phyloP scores from a whole-genome alignment of 2,329 filamentous ascomycete genomes.

The Aureobasidium musti region DNA sequence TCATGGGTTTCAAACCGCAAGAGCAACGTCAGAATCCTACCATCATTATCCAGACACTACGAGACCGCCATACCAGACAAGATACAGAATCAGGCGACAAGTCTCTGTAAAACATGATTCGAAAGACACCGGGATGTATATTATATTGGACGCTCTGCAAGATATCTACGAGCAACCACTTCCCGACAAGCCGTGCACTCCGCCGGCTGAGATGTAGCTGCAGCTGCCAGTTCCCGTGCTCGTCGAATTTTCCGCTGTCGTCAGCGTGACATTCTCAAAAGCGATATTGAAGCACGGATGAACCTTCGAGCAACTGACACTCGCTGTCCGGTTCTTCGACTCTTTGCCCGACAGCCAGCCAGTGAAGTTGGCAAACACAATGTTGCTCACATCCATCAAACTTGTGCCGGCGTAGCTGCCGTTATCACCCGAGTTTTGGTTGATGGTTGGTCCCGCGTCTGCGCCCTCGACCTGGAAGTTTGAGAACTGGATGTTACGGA shows the following conservation, averaged over 20 bases:
- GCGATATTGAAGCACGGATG: slow-evolving; percentile 56
- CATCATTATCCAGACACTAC: slow-evolving; percentile 19
- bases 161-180: slow-evolving; percentile 21
- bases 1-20: slow-evolving; percentile 63
- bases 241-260: slow-evolving; percentile 40
- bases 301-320: slow-evolving; percentile 52
- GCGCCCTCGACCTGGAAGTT: slow-evolving; percentile 56
- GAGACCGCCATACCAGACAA: slow-evolving; percentile 15
- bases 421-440: slow-evolving; percentile 54
- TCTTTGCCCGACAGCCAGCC: slow-evolving; percentile 47
- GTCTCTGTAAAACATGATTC: not conserved
- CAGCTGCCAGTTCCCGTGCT: slow-evolving; percentile 43
- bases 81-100: not conserved
- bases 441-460: slow-evolving; percentile 49
- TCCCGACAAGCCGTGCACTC: slow-evolving; percentile 37
- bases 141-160: not conserved
- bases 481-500: slow-evolving; percentile 54
- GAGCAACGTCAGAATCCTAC: not conserved
- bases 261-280: slow-evolving; percentile 48
- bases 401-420: slow-evolving; percentile 53
- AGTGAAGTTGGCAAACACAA: slow-evolving; percentile 56
- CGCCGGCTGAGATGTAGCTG: slow-evolving; percentile 43
- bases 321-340: slow-evolving; percentile 41
- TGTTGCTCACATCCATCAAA: slow-evolving; percentile 54
- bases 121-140: not conserved